Base-by-base conservation (phyloP, 2,329 filamentous ascomycete genomes). In the Achaetomium macrosporum region DNA sequence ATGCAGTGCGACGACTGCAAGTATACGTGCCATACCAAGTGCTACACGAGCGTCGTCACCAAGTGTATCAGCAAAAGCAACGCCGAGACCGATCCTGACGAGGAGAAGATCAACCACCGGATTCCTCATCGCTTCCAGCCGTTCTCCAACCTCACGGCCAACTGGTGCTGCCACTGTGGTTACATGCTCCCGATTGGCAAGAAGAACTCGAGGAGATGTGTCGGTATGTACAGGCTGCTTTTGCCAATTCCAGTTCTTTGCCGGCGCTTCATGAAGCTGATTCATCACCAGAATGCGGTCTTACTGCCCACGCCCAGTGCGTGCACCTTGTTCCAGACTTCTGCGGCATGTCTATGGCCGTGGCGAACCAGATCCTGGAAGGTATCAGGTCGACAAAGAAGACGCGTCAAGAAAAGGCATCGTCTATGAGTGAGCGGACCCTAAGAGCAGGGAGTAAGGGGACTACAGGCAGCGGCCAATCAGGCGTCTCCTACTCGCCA, bases 1-100 rank as follows among this genome's bases (percentile, higher is more conserved):
- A 99, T 99, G 92, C 93, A 99, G 73, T 99, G 93, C 71, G 88
- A 95, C 60, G 93, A 99, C 73, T 99, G 93, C 86, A 97, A 97
- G 73, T 97, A 97, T 73, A 97, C 92, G 37, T 99, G 93, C 72
- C 93, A 99, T 71, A 92, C 90, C 64, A 96, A 97, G 73, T 99
- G 93, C 69, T 99, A 97, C 71, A 75, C 83, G 15, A 95, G 91
- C 69, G 93, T 99, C 43, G 93, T 99, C 63, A 99, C 93, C 59
- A 99, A 99, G 72, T 99, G 93, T 74, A 99, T 99, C 71, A 97
- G 92, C 74, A 97, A 99, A 71, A 96, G 92, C 58, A 99, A 99
- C 68, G 92, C 93, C 59, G 93, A 99, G 70, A 95, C 90, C 6
- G 93, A 99, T 69, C 92, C 93, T 19, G 93, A 99, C 71, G 93